Base-by-base conservation (phyloP, 169 alveolate species). In the Cryptosporidium ubiquitum region DNA sequence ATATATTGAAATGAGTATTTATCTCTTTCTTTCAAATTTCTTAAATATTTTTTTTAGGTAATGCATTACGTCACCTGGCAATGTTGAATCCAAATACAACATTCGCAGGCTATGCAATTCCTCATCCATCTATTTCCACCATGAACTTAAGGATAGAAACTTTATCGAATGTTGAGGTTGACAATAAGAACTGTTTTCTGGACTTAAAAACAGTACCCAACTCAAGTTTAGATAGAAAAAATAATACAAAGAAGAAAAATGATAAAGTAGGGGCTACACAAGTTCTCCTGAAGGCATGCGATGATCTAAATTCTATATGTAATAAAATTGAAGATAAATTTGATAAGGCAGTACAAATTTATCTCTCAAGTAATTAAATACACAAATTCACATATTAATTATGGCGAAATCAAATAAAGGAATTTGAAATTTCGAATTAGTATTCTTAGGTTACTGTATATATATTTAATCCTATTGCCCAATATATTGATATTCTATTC, bases 101-200 rank as follows among this genome's bases (percentile, higher is more conserved):
- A 29, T 79, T 79, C 26, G 89, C 89, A 64, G 89, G 89, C 1
- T 79, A 79, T 79, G 89, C 89, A 79, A 79, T 79, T 47, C 89
- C 89, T 5, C 89, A 79, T 40, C 89, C 89, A 39, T 79, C 89
- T 61, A 79, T 79, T 10, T 61, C 74, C 29, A 42, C 66, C 16
- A 79, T 79, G 89, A 79, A 79, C 40, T 47, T 79, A 26, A 79
- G 89, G 26, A 79, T 79, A 26, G 89, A 79, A 44, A 79, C 89
- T 18, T 18, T 79, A 79, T 79, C 89, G 0, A 79, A 79, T 40
- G 68, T 79, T 61, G 89, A 79, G 9, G 23, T 39, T 79, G 89
- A 47, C 5, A 35, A 61, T 29, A 64, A 58, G 12, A 47, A 64
- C 52, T 20, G 10, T 16, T 33, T 61, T 26, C 35, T 79, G 1